These are phyloP conservation scores for Cladosporium sp. DNA, from an alignment of 2,329 filamentous ascomycete species.

Conservation along the genomic window DNA sequence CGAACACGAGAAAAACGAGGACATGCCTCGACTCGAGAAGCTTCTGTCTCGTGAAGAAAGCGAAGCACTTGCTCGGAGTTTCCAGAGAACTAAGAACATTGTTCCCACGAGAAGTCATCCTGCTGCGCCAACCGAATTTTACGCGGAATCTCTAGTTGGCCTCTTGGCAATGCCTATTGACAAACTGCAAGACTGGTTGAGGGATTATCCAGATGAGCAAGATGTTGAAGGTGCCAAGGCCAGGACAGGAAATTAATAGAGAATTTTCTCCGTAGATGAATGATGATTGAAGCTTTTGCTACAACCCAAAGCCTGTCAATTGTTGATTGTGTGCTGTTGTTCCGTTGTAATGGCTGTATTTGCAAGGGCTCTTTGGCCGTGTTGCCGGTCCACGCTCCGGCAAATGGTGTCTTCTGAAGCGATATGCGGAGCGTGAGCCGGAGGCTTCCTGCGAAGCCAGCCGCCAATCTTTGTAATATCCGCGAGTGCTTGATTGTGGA, in stretches of 20 bases:
- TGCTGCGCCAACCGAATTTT: constrained; percentile 13
- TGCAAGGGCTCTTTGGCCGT: no score
- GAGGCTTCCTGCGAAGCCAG: no score
- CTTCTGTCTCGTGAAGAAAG: constrained; percentile 17
- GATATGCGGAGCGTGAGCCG: no score
- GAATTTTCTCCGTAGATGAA: no score
- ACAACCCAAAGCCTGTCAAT: no score
- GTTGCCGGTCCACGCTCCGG: no score
- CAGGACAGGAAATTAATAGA: neutral
- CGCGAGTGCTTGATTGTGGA: no score
- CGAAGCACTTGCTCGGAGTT: constrained; percentile 16
- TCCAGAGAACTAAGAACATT: constrained; percentile 21
- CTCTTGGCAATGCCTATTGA: constrained; percentile 23
- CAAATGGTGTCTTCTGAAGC: no score
- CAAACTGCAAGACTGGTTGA: constrained; percentile 19
- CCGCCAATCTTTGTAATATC: no score
- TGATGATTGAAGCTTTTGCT: no score
- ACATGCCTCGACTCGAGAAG: constrained; percentile 21
- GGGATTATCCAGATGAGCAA: constrained; percentile 16
- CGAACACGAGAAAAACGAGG: constrained; percentile 20
- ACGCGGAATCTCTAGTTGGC: constrained; percentile 17
- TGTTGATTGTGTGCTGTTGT: no score
- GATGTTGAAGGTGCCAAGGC: constrained; percentile 4
- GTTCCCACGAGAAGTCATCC: constrained; percentile 19
- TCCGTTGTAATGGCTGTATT: no score